Percentiles rank a stretch among this genome's conserved stretches.
phyloP scores from a whole-genome alignment of 1,284 basidiomycete genomes.

The Gastroboletus turbinatus region DNA sequence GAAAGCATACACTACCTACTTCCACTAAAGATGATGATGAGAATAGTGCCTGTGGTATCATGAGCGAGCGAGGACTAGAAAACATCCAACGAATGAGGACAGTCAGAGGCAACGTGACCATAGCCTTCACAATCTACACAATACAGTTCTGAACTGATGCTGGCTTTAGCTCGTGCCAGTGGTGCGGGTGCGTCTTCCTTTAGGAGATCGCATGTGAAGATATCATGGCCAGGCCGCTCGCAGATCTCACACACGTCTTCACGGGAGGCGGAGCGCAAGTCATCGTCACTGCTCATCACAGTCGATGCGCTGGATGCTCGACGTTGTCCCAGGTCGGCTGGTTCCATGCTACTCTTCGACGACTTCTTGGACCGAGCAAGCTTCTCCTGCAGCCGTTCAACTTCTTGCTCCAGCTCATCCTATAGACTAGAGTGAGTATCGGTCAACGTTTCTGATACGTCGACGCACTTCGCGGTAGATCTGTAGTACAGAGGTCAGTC shows the following conservation, averaged over 20 bases:
- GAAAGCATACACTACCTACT: conserved; percentile 21
- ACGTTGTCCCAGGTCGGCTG: conserved; percentile 33
- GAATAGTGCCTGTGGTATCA: conserved; percentile 1
- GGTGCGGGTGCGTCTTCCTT: conserved; percentile 38
- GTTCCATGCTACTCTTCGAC: conserved; percentile 50
- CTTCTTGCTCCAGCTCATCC: conserved; percentile 88
- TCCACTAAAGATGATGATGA: conserved; percentile 9
- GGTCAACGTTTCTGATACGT: background rate
- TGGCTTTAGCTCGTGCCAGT: conserved; percentile 8
- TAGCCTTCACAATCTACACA: conserved; percentile 78
- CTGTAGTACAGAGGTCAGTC: conserved; percentile 37
- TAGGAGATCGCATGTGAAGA: conserved; percentile 72
- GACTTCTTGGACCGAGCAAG: conserved; percentile 56
- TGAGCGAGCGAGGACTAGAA: conserved; percentile 45
- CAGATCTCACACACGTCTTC: conserved; percentile 77
- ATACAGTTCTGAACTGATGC: conserved; percentile 42
- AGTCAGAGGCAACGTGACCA: conserved; percentile 68
- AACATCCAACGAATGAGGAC: conserved; percentile 78
- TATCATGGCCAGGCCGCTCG: conserved; percentile 78
- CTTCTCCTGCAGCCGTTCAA: conserved; percentile 74
- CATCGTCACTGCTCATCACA: conserved; percentile 19
- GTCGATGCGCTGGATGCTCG: conserved; percentile 28
- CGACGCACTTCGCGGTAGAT: conserved; percentile 80
- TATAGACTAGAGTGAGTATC: conserved; percentile 27
- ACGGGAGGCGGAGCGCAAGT: conserved; percentile 18